Evolutionary conservation across 768 basidiomycete genomes (phyloP).

Genomic region (Kwoniella sp.): DNA sequence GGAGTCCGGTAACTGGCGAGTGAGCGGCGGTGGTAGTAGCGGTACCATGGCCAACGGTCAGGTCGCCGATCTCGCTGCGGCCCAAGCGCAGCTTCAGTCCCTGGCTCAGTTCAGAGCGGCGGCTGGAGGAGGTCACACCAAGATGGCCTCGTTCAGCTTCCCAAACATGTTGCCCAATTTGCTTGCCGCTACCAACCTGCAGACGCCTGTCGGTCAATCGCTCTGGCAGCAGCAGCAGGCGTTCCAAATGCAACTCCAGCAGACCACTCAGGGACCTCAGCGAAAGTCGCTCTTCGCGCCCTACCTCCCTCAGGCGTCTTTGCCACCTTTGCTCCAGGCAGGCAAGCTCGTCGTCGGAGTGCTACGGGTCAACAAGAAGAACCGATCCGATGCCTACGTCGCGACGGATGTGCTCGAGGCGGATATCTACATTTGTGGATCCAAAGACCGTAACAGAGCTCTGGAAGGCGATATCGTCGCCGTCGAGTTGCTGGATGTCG

Average conservation of each 20-base stretch:
- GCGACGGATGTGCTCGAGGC: conserved; percentile 97
- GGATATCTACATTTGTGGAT: conserved; percentile 98
- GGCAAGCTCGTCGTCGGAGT: conserved; percentile 98
- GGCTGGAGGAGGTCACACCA: conserved; percentile 74
- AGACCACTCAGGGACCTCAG: conserved; percentile 76
- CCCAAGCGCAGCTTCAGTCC: conserved; percentile 92
- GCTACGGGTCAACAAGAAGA: conserved; percentile 94
- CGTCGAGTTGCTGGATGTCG: conserved; percentile 93
- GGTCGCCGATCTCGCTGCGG: conserved; percentile 80
- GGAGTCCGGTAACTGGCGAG: conserved; percentile 66
- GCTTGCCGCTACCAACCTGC: conserved; percentile 92
- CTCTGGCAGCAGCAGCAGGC: conserved; percentile 89
- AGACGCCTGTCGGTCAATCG: conserved; percentile 66
- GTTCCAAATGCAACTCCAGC: conserved; percentile 88
- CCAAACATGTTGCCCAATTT: conserved; percentile 97
- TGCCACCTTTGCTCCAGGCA: conserved; percentile 91
- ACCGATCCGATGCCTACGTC: conserved; percentile 96
- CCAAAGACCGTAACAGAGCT: conserved; percentile 96
- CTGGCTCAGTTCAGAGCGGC: conserved; percentile 95
- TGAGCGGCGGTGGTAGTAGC: conserved; percentile 59
- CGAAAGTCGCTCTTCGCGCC: conserved; percentile 98
- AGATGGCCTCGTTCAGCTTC: conserved; percentile 96
- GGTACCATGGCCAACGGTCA: conserved; percentile 7
- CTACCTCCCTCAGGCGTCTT: conserved; percentile 93
- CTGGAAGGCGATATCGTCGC: conserved; percentile 96